Conservation (phyloP, 2,329 filamentous ascomycete genomes). For the Curvularia spicifera region DNA sequence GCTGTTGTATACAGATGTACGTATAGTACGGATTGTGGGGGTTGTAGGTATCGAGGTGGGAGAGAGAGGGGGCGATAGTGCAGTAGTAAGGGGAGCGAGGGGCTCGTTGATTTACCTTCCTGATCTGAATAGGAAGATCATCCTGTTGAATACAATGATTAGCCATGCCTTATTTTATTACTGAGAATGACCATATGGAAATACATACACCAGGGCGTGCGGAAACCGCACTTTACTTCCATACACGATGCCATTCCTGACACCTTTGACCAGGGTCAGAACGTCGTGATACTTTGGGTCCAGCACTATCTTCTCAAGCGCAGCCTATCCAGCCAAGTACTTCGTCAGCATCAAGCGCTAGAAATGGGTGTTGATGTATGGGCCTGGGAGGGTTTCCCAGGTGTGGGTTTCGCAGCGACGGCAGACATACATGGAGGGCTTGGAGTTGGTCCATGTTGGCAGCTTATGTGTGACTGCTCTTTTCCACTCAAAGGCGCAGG, state of each 20-base stretch:
- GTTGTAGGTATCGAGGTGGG: background rate
- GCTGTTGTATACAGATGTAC: background rate
- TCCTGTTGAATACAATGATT: conserved; percentile 59
- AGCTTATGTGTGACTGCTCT: background rate
- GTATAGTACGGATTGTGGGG: background rate
- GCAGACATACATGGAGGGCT: conserved; percentile 38
- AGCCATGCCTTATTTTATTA: background rate
- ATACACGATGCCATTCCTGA: conserved; percentile 96
- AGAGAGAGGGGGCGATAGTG: no score
- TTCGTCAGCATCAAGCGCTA: conserved; percentile 12
- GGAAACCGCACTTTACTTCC: conserved; percentile 97
- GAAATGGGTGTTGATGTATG: background rate
- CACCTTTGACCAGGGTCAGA: conserved; percentile 85
- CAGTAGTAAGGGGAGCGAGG: background rate
- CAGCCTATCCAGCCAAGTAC: conserved; percentile 58
- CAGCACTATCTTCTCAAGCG: conserved; percentile 76
- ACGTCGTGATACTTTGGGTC: conserved; percentile 86
- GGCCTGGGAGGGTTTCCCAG: background rate
- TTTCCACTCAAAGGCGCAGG: background rate
- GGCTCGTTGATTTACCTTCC: conserved; percentile 66
- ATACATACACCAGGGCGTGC: conserved; percentile 81
- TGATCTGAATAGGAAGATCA: conserved; percentile 95
- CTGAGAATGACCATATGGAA: background rate
- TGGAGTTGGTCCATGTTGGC: conserved; percentile 43
- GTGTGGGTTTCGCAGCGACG: background rate